These are phyloP conservation scores for Wickerhamomyces sp. DNA, from an alignment of 1,139 yeast species.

Conservation along the genomic window DNA sequence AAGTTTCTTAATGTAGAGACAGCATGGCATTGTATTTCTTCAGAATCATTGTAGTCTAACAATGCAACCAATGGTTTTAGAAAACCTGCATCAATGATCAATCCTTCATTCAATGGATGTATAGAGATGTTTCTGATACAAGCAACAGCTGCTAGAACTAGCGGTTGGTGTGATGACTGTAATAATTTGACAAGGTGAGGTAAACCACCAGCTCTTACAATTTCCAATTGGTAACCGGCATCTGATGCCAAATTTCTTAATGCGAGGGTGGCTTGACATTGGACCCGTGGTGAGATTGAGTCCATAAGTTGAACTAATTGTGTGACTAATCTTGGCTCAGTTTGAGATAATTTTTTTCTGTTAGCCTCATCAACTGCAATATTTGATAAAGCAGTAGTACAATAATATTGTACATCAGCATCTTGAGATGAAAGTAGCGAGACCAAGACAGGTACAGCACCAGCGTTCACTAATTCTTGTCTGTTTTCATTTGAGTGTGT, in stretches of 20 bases:
- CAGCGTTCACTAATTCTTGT: conserved; percentile 94
- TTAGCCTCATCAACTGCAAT: conserved; percentile 95
- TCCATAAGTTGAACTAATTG: conserved; percentile 91
- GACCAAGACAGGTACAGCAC: conserved; percentile 95
- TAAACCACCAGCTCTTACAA: conserved; percentile 92
- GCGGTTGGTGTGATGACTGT: conserved; percentile 87
- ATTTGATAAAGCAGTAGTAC: conserved; percentile 95
- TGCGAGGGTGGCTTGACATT: conserved; percentile 97
- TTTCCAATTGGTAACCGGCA: conserved; percentile 85
- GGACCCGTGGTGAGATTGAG: conserved; percentile 87
- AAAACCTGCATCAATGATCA: conserved; percentile 95
- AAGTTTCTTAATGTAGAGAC: conserved; percentile 91
- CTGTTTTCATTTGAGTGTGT: conserved; percentile 97
- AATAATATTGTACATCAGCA: conserved; percentile 96
- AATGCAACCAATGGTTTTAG: conserved; percentile 82
- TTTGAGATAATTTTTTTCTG: conserved; percentile 80
- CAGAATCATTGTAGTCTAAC: conserved; percentile 81
- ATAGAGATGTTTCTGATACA: conserved; percentile 95
- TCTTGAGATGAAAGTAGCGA: conserved; percentile 83
- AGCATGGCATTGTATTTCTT: conserved; percentile 97
- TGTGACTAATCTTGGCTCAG: conserved; percentile 90
- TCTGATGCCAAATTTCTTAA: conserved; percentile 94
- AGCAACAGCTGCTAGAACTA: conserved; percentile 94
- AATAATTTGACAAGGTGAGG: conserved; percentile 85
- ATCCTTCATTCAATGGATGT: conserved; percentile 92